phyloP scores from a whole-genome alignment of 768 basidiomycete genomes.

The Tricholoma bakamatsutake region DNA sequence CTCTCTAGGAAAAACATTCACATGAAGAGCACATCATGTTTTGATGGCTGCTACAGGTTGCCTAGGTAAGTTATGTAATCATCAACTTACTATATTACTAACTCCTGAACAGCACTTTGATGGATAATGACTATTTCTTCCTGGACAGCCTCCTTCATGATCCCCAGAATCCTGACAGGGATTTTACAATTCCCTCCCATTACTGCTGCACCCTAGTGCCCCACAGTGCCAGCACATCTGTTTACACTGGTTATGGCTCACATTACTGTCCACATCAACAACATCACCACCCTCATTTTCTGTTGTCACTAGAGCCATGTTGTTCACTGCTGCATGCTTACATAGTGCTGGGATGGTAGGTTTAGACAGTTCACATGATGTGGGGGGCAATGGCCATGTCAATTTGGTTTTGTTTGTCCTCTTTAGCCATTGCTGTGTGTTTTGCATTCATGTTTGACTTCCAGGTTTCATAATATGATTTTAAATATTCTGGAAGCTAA shows the following conservation, averaged over 20 bases:
- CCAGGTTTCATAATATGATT: not conserved
- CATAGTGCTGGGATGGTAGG: not conserved
- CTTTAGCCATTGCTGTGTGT: not conserved
- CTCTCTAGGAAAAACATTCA: not conserved
- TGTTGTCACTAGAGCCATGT: not conserved
- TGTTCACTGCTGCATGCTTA: not conserved
- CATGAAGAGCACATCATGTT: not conserved
- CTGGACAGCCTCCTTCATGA: not conserved
- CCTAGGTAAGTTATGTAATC: not conserved
- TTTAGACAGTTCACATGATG: not conserved
- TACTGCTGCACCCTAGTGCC: not conserved
- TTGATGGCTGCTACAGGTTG: not conserved
- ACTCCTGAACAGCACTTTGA: not conserved
- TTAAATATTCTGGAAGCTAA: not conserved
- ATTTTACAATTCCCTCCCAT: not conserved
- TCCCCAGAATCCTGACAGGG: not conserved
- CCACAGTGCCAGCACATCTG: not conserved
- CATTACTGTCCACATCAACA: not conserved
- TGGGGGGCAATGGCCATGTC: not conserved
- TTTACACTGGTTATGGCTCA: not conserved
- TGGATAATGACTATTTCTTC: not conserved
- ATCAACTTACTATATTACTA: not conserved
- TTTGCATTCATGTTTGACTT: not conserved
- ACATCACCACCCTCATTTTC: not conserved
- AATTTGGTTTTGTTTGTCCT: not conserved